Conservation (phyloP, 441 rosid species). For the Sinapis alba region DNA sequence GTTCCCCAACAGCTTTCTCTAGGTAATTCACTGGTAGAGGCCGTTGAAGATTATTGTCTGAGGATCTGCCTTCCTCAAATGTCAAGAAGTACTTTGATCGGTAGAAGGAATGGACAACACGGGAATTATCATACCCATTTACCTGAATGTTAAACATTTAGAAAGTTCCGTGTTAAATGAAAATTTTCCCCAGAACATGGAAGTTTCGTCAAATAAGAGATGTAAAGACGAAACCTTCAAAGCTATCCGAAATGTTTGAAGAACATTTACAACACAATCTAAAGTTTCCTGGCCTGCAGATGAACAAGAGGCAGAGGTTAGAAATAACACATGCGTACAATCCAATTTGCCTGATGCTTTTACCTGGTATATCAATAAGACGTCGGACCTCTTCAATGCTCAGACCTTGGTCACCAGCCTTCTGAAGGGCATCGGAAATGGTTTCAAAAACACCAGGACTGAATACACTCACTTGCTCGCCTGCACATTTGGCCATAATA, state of each 20-base stretch:
- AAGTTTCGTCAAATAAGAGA: conserved; percentile 1
- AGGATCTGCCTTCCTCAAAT: conserved; percentile 38
- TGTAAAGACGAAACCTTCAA: conserved; percentile 63
- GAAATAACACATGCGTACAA: neutral
- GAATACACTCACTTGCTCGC: conserved; percentile 40
- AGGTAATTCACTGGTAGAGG: conserved; percentile 41
- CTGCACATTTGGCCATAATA: conserved; percentile 47
- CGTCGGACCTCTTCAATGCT: conserved; percentile 62
- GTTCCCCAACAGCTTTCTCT: conserved; percentile 44
- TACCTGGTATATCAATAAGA: conserved; percentile 53
- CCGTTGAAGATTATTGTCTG: conserved; percentile 41
- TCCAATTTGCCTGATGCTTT: conserved; percentile 10
- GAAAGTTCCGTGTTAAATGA: neutral
- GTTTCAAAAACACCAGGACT: conserved; percentile 58
- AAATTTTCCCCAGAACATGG: neutral
- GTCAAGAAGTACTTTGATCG: conserved; percentile 82
- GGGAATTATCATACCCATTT: conserved; percentile 57
- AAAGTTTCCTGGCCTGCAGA: conserved; percentile 56
- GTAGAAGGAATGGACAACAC: conserved; percentile 78
- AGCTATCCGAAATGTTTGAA: conserved; percentile 80
- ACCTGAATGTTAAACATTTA: conserved; percentile 19
- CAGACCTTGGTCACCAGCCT: conserved; percentile 96
- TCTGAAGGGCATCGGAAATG: conserved; percentile 65
- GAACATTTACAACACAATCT: conserved; percentile 67
- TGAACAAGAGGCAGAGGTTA: conserved; percentile 26